phyloP scores from a whole-genome alignment of 139 green algal species.

The Chlamydomonas applanata region DNA sequence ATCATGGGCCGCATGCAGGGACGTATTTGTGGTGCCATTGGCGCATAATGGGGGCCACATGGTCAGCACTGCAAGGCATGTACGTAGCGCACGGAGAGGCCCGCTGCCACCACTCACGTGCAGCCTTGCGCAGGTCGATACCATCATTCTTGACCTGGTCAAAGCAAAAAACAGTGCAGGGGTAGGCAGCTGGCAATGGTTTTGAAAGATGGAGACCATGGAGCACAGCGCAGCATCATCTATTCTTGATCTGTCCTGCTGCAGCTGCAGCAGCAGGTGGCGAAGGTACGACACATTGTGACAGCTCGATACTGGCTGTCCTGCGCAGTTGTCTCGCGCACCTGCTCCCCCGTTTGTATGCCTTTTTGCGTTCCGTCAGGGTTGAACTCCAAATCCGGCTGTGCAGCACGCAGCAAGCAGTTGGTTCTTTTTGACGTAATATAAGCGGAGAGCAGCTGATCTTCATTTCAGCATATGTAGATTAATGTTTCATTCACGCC shows the following conservation, averaged over 20 bases:
- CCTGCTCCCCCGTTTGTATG: slow-evolving; percentile 1
- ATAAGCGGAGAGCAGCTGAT: too few species aligned
- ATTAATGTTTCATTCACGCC: too few species aligned
- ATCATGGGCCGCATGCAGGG: background rate
- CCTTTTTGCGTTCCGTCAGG: slow-evolving; percentile 1
- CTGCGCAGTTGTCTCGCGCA: background rate
- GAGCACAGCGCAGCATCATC: background rate
- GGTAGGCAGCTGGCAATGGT: background rate
- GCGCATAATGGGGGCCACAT: background rate
- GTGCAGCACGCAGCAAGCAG: too few species aligned
- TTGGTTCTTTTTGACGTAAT: too few species aligned
- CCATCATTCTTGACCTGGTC: slow-evolving; percentile 2
- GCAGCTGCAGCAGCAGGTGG: background rate
- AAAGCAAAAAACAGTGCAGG: background rate
- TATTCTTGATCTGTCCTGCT: background rate
- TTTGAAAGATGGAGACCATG: background rate
- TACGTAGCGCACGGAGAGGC: background rate
- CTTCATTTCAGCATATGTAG: too few species aligned
- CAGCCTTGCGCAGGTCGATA: background rate
- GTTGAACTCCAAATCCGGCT: background rate
- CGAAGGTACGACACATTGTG: background rate
- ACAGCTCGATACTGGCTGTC: background rate
- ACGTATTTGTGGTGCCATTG: background rate
- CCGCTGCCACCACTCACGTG: background rate
- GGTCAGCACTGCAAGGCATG: background rate